These are phyloP conservation scores for Cercophora samala DNA, from an alignment of 495 filamentous ascomycete species.

Conservation along the genomic window DNA sequence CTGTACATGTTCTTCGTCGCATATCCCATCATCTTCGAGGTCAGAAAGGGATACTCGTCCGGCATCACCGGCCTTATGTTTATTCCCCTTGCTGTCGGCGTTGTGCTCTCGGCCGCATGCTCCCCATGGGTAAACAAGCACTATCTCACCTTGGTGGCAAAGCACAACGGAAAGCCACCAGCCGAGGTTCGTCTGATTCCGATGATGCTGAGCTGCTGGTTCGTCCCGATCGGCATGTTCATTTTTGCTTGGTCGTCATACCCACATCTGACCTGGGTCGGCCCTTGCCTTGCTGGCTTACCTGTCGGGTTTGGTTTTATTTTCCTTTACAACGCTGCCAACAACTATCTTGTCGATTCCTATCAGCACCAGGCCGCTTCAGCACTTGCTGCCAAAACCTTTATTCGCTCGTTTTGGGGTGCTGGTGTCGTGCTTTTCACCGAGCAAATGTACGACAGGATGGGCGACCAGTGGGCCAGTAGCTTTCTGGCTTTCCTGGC, in stretches of 20 bases:
- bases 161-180: slow-evolving; percentile 65
- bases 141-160: slow-evolving; percentile 59
- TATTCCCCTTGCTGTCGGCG: slow-evolving; percentile 66
- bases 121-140: slow-evolving; percentile 71
- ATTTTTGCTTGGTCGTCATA: slow-evolving; percentile 85
- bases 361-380: slow-evolving; percentile 84
- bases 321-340: slow-evolving; percentile 80
- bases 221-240: slow-evolving; percentile 71
- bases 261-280: slow-evolving; percentile 61
- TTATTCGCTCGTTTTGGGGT: slow-evolving; percentile 75
- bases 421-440: slow-evolving; percentile 74
- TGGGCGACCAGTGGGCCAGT: slow-evolving; percentile 74
- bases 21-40: slow-evolving; percentile 75
- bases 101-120: slow-evolving; percentile 61
- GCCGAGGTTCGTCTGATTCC: slow-evolving; percentile 74
- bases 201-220: slow-evolving; percentile 84
- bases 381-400: slow-evolving; percentile 81
- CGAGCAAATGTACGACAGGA: slow-evolving; percentile 69
- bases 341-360: slow-evolving; percentile 79
- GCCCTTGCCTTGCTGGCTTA: slow-evolving; percentile 67
- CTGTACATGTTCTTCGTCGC: slow-evolving; percentile 84
- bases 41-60: slow-evolving; percentile 68
- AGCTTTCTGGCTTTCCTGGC: slow-evolving; percentile 67
- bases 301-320: slow-evolving; percentile 83
- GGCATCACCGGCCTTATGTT: slow-evolving; percentile 78